These are phyloP conservation scores for Byssochlamys sp. DNA, from an alignment of 2,329 filamentous ascomycete species.

Conservation along the genomic window DNA sequence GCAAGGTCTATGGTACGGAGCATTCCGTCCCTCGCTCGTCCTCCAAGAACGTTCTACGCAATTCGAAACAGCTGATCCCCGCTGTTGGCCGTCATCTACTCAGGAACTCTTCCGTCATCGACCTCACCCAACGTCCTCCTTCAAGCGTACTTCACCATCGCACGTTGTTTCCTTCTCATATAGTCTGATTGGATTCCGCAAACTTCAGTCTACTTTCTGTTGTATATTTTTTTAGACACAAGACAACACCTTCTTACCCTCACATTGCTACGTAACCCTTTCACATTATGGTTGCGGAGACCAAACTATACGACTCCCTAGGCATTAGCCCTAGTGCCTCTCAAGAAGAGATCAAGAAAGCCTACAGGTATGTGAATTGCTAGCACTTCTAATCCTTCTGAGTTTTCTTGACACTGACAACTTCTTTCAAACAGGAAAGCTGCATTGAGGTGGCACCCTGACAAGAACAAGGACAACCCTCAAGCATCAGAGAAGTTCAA, in stretches of 20 bases:
- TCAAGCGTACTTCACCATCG: slow-evolving; percentile 1
- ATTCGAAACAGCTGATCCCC: slow-evolving; percentile 17
- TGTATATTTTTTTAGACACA: background rate
- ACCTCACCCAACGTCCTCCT: slow-evolving; percentile 3
- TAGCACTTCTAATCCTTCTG: background rate
- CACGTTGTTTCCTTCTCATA: slow-evolving; percentile 3
- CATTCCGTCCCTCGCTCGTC: background rate
- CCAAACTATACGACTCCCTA: slow-evolving; percentile 85
- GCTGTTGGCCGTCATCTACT: background rate
- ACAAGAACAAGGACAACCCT: slow-evolving; percentile 93
- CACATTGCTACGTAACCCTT: slow-evolving; percentile 1
- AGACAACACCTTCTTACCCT: background rate
- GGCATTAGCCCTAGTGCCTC: slow-evolving; percentile 67
- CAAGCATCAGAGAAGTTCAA: slow-evolving; percentile 89
- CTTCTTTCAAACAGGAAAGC: slow-evolving; percentile 55
- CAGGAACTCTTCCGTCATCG: slow-evolving; percentile 1
- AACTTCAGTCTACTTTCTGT: background rate
- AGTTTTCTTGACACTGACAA: slow-evolving; percentile 7
- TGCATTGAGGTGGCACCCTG: slow-evolving; percentile 85
- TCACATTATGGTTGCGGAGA: slow-evolving; percentile 76
- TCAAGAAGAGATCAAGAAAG: slow-evolving; percentile 96
- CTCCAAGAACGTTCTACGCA: slow-evolving; percentile 24
- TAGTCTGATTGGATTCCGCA: slow-evolving; percentile 5
- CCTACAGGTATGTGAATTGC: slow-evolving; percentile 48
- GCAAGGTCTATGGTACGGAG: background rate